Base-by-base conservation (phyloP, 306 rosid genomes). In the Potentilla sterilis region DNA sequence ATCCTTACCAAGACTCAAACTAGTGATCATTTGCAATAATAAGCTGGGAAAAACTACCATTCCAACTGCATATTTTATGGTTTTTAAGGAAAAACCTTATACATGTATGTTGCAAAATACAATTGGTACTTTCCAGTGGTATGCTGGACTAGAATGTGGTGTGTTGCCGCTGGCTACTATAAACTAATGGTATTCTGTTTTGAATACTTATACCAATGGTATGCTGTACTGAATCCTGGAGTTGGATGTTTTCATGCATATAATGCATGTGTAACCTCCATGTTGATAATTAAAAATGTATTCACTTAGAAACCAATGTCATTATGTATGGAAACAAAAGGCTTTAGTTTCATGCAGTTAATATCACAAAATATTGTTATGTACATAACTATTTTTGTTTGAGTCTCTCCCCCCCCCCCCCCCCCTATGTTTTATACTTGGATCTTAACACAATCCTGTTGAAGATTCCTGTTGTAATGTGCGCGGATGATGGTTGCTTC, bases 381-480 rank as follows among this genome's bases (percentile, higher is more conserved):
- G 9, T 2, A 67, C 19, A 38, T 37, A 6, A 38, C 35, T 14
- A 64, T 52, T 46, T 46, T 46, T 68, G 8, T 41, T 76, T 28
- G 51, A 5, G 28, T 52, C 14, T 49, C n/a, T 12, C 3, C 15
- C 34, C 16, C 40, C 16, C 37, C 41, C 9, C 42, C n/a, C 67
- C 22, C 6, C 22, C 51, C 38, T 5, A 28, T 14, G 21, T 24
- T 40, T 57, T 55, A 14, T 28, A 21, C 52, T 40, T 7, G 1
- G 13, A 63, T 61, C 47, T 49, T 70, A 38, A 72, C 21, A 16
- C 67, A 57, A 14, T 24, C 48, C 73, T 32, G 76, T 74, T 81
- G 81, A 72, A 93, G 98, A 70, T 93, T 85, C 97, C 93, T 59
- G 91, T 93, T 79, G 92, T 91, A 64, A 82, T 75, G 85, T 84